Evolutionary conservation across 140 eudicot species (phyloP), one percentile per base, ranked within the genome.

Genomic region (Stevia rebaudiana): DNA sequence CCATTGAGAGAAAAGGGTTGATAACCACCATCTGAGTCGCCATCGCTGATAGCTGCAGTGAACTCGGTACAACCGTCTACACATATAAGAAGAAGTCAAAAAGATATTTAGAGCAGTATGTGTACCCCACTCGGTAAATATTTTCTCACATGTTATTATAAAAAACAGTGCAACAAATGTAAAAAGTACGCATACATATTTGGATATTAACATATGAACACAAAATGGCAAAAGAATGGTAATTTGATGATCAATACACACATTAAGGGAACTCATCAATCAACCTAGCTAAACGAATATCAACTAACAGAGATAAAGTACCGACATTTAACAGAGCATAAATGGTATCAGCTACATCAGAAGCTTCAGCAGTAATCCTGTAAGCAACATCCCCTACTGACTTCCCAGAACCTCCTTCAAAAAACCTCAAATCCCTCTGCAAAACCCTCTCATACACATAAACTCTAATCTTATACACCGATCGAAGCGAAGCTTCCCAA

Each of bases 331-430:
- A 64, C 6, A 86, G 68, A 23, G 92, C 85, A 21, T 79, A 80
- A 47, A 90, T 63, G 2, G 97, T 87, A 77, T 91, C 98, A 49
- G 92, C 89, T 6, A 85, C 85, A 77, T 91, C 98, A 39, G 87
- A 75, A 7, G 95, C 95, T 73, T 92, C 98, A 0, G 96, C 95
- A 12, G 95, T 83, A 37, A 92, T 88, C 83, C 98, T 61, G 58
- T 88, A 86, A 0, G 94, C 86, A 48, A 92, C 55, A 78, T 92
- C 98, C 12, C 96, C 98, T 16, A 85, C 78, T 2, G 77, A 63
- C 46, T 73, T 79, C 37, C 91, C 96, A 15, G 63, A 59, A n/a
- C 83, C 82, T 4, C 94, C 80, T 41, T 87, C 96, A 25, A 82
- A 91, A 56, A 87, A 91, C 80, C 84, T 87, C 39, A 92, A 88